These are phyloP conservation scores for Wickerhamomyces bisporus DNA, from an alignment of 805 yeast genomes.

Conservation along the genomic window DNA sequence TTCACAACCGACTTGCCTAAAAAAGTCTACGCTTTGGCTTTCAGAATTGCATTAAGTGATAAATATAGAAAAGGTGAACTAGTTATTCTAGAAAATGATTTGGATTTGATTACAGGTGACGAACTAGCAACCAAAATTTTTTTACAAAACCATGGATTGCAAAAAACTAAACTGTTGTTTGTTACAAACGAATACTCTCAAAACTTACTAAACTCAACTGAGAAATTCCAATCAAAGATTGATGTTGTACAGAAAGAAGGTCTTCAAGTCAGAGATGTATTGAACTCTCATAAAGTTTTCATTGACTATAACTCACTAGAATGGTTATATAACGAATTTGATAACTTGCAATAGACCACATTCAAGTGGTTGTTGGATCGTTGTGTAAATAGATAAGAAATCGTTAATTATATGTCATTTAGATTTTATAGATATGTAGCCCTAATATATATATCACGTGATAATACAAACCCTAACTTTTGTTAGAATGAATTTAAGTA, in stretches of 20 bases:
- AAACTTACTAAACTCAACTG: constrained; percentile 59
- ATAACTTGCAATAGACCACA: background rate
- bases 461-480: background rate
- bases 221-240: constrained; percentile 45
- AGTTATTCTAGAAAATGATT: constrained; percentile 50
- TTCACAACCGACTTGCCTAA: constrained; percentile 72
- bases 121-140: constrained; percentile 45
- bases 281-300: constrained; percentile 71
- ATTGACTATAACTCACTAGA: constrained; percentile 71
- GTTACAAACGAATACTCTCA: constrained; percentile 54
- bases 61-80: constrained; percentile 74
- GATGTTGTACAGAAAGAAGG: constrained; percentile 71
- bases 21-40: constrained; percentile 69
- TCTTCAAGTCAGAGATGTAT: constrained; percentile 75
- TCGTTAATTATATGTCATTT: too few relatives aligned
- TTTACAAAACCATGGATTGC: constrained; percentile 42
- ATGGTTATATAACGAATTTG: constrained; percentile 37
- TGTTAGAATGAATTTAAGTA: background rate
- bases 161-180: constrained; percentile 56
- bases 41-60: constrained; percentile 76
- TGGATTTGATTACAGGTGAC: constrained; percentile 34
- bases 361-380: background rate
- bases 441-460: background rate
- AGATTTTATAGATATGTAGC: too few relatives aligned
- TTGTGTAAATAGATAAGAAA: constrained; percentile 12